Evolutionary conservation across 805 yeast genomes (phyloP).

Genomic region (Kregervanrija fluxuum): DNA sequence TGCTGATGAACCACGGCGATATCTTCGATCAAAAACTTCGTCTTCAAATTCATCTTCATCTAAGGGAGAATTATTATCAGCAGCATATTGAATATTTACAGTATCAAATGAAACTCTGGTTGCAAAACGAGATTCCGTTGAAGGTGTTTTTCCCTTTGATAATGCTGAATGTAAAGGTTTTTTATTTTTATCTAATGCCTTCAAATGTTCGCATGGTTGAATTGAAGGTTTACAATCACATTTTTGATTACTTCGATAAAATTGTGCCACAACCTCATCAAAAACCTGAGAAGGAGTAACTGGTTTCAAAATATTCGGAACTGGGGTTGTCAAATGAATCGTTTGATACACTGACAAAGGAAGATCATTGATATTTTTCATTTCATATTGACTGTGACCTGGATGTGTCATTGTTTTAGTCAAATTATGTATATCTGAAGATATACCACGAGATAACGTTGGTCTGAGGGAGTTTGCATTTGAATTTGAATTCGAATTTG

Average conservation of each 20-base stretch:
- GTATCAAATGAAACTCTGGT: slow-evolving; percentile 43
- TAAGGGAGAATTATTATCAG: slow-evolving; percentile 1
- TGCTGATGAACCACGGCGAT: not conserved
- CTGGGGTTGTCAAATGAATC: slow-evolving; percentile 14
- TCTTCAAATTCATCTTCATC: not conserved
- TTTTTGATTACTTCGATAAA: not conserved
- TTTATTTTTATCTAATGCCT: too few species aligned
- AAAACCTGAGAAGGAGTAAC: slow-evolving; percentile 10
- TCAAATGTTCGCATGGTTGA: too few species aligned
- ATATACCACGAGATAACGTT: slow-evolving; percentile 5
- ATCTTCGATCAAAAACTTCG: not conserved
- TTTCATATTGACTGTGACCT: slow-evolving; percentile 13
- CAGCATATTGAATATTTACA: slow-evolving; percentile 30
- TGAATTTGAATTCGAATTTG: too few species aligned
- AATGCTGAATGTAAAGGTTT: slow-evolving; percentile 9
- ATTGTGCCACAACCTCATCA: slow-evolving; percentile 4
- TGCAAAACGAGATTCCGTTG: slow-evolving; percentile 11
- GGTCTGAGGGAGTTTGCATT: not conserved
- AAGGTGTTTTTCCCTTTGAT: slow-evolving; percentile 6
- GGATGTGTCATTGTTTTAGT: slow-evolving; percentile 21
- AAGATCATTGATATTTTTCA: slow-evolving; percentile 1
- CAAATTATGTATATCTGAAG: slow-evolving; percentile 11
- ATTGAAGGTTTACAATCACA: too few species aligned
- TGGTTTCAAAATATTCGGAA: slow-evolving; percentile 17
- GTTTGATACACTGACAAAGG: slow-evolving; percentile 18